These are phyloP conservation scores for Psidium guajava DNA, from an alignment of 345 rosid species.

Conservation along the genomic window DNA sequence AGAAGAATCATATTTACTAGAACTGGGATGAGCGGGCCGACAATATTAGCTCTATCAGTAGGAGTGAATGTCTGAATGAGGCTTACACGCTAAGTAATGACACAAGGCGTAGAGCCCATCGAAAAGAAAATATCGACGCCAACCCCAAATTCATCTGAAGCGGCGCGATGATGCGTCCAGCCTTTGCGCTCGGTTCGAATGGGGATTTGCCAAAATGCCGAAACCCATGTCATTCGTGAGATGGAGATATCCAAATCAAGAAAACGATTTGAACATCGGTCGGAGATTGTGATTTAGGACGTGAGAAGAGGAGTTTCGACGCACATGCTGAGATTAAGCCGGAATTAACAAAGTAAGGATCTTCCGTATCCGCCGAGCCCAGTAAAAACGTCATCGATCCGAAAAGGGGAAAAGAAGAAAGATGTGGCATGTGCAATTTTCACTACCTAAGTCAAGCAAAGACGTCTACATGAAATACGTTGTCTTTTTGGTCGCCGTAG, in stretches of 20 bases:
- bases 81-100: background rate
- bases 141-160: background rate
- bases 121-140: background rate
- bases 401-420: background rate
- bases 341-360: background rate
- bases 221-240: background rate
- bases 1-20: background rate
- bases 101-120: background rate
- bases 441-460: background rate
- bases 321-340: background rate
- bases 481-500: background rate
- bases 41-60: background rate
- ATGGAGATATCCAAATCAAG: background rate
- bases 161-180: background rate
- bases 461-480: background rate
- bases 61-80: background rate
- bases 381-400: background rate
- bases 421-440: background rate
- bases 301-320: background rate
- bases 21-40: too few species aligned
- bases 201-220: background rate
- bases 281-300: background rate
- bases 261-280: background rate
- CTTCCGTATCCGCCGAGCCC: background rate
- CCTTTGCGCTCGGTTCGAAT: background rate